Base-by-base conservation (phyloP, 352 stramenopile genomes). In the Globisporangium emineosum region DNA sequence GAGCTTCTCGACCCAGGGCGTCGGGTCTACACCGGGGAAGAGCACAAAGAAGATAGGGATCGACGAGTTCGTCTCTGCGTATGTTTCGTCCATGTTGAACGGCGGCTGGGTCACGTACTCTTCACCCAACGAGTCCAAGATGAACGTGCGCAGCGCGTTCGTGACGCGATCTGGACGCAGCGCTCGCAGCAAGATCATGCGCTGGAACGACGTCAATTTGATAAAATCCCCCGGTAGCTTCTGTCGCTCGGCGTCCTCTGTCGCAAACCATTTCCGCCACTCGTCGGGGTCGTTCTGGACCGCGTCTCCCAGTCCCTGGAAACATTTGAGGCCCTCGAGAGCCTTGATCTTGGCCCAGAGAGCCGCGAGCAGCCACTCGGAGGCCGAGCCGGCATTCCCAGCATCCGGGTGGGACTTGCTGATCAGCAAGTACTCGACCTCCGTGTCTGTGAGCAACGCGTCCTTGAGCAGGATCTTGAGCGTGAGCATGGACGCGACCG, bases 201-300 rank as follows among this genome's bases (percentile, higher is more conserved):
- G 77, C 66, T 93, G 79, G 70, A 97, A 96, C 19, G 75, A 55
- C 10, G 80, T 78, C 13, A 96, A 71, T 62, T 96, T 95, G 9
- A 80, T 55, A 53, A 96, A 97, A 66, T 98, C 94, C 4, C 96
- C 96, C 33, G 97, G 97, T 2, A 99, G 79, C 62, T 97, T 97
- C 27, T 94, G 86, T 19, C 88, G 77, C 76, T 99, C 97, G 2
- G 93, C 93, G 60, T 98, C 93, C 73, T 98, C 94, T 0, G 93
- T 81, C 37, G 98, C 93, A 75, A 99, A 99, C 94, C 94, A 99
- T 68, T 92, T 90, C 30, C 85, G 70, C 97, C 97, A 99, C 37
- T 98, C 96, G 64, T 99, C 97, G 1, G 92, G 95, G 55, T 99
- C 96, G 54, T 93, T 97, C 69, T 99, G 97, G 70, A 99, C 98